phyloP scores from a whole-genome alignment of 805 yeast species.

The Barnettozyma sucrosica region DNA sequence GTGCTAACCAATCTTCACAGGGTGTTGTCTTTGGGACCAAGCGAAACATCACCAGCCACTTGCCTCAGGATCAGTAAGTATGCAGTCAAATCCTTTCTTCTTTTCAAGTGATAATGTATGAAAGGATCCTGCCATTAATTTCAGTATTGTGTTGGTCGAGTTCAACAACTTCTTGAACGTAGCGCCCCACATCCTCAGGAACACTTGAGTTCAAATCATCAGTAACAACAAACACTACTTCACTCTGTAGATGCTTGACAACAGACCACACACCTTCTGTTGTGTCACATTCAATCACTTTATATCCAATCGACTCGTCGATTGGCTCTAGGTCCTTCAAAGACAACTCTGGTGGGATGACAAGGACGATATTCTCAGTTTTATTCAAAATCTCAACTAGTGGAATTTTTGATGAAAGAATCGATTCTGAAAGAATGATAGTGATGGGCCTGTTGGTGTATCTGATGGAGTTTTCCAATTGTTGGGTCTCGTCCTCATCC shows the following conservation, averaged over 20 bases:
- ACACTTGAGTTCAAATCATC: constrained; percentile 24
- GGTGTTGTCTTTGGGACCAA: constrained; percentile 48
- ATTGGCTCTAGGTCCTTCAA: constrained; percentile 21
- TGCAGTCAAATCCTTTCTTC: neutral
- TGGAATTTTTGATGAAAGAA: constrained; percentile 23
- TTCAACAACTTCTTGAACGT: constrained; percentile 23
- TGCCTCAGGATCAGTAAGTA: neutral
- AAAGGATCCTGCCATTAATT: constrained; percentile 22
- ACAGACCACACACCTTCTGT: constrained; percentile 47
- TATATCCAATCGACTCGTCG: constrained; percentile 31
- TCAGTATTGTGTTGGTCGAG: constrained; percentile 20
- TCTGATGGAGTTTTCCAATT: constrained; percentile 7
- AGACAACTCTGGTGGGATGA: constrained; percentile 30
- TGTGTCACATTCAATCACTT: constrained; percentile 35
- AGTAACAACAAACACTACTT: constrained; percentile 25
- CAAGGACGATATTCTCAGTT: constrained; percentile 28
- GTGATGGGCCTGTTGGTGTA: constrained; percentile 23
- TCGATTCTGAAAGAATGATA: constrained; percentile 24
- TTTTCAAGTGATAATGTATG: constrained; percentile 16
- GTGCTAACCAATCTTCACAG: constrained; percentile 50
- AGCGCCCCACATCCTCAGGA: constrained; percentile 29
- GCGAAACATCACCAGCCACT: constrained; percentile 37
- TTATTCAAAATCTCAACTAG: constrained; percentile 21
- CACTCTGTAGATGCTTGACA: constrained; percentile 44
- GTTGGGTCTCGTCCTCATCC: constrained; percentile 1